Conservation (phyloP, 495 filamentous ascomycete genomes). For the Penicillium roqueforti region DNA sequence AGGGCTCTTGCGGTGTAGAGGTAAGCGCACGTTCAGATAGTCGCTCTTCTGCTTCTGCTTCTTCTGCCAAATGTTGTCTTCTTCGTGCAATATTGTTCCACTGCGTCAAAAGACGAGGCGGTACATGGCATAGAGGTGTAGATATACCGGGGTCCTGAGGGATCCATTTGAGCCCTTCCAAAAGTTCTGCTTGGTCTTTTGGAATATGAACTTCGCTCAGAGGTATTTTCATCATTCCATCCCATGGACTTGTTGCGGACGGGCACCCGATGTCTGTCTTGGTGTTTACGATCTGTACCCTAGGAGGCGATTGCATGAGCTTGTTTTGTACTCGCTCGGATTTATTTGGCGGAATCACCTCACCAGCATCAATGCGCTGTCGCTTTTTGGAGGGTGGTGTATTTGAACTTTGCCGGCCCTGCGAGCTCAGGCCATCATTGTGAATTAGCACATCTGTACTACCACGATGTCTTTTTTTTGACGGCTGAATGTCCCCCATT, state of each 20-base stretch:
- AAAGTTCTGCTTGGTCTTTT: conserved; percentile 54
- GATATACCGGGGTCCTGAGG: conserved; percentile 29
- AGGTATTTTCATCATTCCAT: conserved; percentile 38
- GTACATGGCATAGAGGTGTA: conserved; percentile 32
- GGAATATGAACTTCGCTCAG: conserved; percentile 51
- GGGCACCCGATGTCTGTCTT: neutral
- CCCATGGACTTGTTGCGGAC: conserved; percentile 26
- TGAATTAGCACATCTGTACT: neutral
- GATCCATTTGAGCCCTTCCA: conserved; percentile 49
- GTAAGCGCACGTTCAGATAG: neutral
- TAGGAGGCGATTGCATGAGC: neutral
- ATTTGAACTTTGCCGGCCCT: neutral
- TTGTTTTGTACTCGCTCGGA: neutral
- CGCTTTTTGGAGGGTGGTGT: conserved; percentile 11
- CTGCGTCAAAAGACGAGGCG: conserved; percentile 27
- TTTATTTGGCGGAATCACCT: neutral
- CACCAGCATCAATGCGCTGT: conserved; percentile 11
- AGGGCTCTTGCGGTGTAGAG: conserved; percentile 7
- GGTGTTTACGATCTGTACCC: neutral
- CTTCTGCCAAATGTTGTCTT: conserved; percentile 4
- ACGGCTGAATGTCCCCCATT: neutral
- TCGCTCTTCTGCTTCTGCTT: neutral
- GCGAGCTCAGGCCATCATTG: neutral
- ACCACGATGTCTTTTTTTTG: conserved; percentile 16
- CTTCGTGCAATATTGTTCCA: conserved; percentile 40